phyloP scores from a whole-genome alignment of 345 rosid species.

The Populus simonii region DNA sequence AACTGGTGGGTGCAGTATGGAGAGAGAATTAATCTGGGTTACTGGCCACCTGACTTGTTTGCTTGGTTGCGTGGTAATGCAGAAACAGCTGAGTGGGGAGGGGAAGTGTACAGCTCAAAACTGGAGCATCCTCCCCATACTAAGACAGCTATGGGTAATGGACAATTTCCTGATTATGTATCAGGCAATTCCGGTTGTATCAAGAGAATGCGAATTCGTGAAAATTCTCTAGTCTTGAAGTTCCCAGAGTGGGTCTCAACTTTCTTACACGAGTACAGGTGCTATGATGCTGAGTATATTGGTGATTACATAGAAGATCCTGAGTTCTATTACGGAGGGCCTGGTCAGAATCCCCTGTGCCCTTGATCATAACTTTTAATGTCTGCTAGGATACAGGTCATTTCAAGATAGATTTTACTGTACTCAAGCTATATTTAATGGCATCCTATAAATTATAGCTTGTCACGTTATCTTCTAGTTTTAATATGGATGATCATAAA shows the following conservation, averaged over 20 bases:
- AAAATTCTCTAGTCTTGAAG: slow-evolving; percentile 39
- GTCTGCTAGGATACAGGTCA: not conserved
- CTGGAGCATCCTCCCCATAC: slow-evolving; percentile 47
- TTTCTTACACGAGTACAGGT: slow-evolving; percentile 41
- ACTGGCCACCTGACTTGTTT: slow-evolving; percentile 49
- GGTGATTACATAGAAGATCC: slow-evolving; percentile 51
- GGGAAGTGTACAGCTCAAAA: slow-evolving; percentile 54
- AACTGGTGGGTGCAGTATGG: slow-evolving; percentile 60
- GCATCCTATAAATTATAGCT: no score
- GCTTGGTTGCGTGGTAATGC: slow-evolving; percentile 28
- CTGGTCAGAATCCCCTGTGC: slow-evolving; percentile 39
- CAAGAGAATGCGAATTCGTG: slow-evolving; percentile 40
- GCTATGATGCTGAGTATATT: slow-evolving; percentile 32
- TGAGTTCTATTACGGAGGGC: slow-evolving; percentile 56
- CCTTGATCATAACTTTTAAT: slow-evolving; percentile 24
- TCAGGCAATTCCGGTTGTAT: slow-evolving; percentile 37
- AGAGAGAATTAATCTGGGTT: slow-evolving; percentile 45
- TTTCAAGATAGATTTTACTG: not conserved
- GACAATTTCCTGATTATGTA: slow-evolving; percentile 31
- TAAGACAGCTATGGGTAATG: slow-evolving; percentile 54
- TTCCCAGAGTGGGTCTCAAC: slow-evolving; percentile 38
- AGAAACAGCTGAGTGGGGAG: slow-evolving; percentile 53
- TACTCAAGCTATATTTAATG: no score
- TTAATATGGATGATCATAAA: no score
- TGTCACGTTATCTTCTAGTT: no score